Evolutionary conservation across 345 rosid genomes (phyloP).

Genomic region (Gossypium arboreum): DNA sequence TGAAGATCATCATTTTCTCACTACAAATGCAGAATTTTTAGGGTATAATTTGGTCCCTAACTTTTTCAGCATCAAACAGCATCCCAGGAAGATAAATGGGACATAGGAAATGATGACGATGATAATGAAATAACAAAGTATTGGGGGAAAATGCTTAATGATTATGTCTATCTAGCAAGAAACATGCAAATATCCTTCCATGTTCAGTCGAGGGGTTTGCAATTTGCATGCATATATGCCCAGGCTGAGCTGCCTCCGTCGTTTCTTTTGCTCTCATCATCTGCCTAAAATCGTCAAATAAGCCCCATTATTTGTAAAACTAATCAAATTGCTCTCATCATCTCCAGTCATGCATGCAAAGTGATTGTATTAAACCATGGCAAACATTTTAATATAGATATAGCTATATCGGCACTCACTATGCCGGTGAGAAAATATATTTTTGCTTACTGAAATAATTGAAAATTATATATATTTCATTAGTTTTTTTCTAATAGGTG

Average conservation of each 20-base stretch:
- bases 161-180: slow-evolving; percentile 6
- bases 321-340: not conserved
- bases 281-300: slow-evolving; percentile 5
- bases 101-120: slow-evolving; percentile 12
- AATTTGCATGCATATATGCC: not conserved
- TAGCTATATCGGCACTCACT: not conserved
- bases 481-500: too few relatives aligned
- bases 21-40: not conserved
- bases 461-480: too few relatives aligned
- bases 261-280: not conserved
- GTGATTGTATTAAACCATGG: not conserved
- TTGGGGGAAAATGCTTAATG: slow-evolving; percentile 1
- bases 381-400: not conserved
- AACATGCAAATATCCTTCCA: slow-evolving; percentile 16
- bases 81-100: slow-evolving; percentile 17
- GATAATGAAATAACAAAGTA: slow-evolving; percentile 6
- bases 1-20: not conserved
- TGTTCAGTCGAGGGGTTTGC: not conserved
- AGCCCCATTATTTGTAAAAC: not conserved
- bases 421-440: too few relatives aligned
- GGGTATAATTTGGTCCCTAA: slow-evolving; percentile 6
- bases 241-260: not conserved
- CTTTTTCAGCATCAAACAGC: slow-evolving; percentile 18
- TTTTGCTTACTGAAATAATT: too few relatives aligned
- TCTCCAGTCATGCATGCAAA: not conserved